These are phyloP conservation scores for Scedosporium aurantiacum DNA, from an alignment of 2,329 filamentous ascomycete species.

Conservation along the genomic window DNA sequence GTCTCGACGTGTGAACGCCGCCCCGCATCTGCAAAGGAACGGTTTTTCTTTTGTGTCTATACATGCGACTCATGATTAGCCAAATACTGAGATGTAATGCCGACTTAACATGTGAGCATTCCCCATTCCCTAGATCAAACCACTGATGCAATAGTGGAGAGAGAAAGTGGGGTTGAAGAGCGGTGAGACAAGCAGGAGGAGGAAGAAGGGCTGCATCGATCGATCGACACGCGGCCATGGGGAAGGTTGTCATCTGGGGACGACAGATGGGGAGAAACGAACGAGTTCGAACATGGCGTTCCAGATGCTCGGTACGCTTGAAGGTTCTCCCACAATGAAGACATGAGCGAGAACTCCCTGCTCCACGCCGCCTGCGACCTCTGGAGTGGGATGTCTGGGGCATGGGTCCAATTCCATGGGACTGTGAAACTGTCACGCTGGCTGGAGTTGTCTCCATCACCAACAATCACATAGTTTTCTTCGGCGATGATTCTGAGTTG, in stretches of 20 bases:
- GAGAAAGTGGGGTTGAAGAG: too few relatives aligned
- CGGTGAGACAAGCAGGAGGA: too few relatives aligned
- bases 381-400: conserved; percentile 3
- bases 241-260: too few relatives aligned
- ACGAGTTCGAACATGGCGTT: conserved; percentile 35
- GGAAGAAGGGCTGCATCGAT: too few relatives aligned
- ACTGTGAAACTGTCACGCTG: background rate
- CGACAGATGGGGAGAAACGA: conserved; percentile 13
- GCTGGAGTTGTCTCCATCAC: background rate
- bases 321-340: conserved; percentile 31
- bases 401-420: background rate
- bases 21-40: conserved; percentile 31
- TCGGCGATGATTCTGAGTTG: background rate
- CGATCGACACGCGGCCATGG: too few relatives aligned
- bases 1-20: conserved; percentile 32
- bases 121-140: too few relatives aligned
- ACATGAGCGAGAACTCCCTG: conserved; percentile 18
- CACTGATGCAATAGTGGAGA: too few relatives aligned
- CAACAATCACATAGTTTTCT: background rate
- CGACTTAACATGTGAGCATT: too few relatives aligned
- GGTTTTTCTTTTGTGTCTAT: conserved; percentile 37
- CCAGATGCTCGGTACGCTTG: conserved; percentile 34
- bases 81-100: background rate
- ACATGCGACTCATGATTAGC: background rate
- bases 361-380: conserved; percentile 9